Base-by-base conservation (phyloP, 352 stramenopile species). In the Globisporangium perplexum region DNA sequence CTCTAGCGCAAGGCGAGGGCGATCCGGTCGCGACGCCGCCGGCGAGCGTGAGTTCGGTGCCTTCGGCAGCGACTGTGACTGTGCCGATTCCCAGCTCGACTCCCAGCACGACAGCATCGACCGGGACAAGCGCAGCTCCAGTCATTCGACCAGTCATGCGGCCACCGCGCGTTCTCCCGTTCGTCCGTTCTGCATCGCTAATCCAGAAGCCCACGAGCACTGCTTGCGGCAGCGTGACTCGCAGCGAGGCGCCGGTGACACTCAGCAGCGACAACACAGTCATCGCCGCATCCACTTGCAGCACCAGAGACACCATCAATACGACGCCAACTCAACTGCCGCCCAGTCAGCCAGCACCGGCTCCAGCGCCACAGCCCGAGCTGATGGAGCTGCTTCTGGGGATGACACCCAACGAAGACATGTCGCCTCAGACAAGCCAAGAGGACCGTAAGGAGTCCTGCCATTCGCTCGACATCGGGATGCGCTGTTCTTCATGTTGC, bases 351-450 rank as follows among this genome's bases (percentile, higher is more conserved):
- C 8, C 24, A 20, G 12, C 31, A 33, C 24, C 24, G 6, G 23
- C 20, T 10, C 22, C 23, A 33, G 0, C 20, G 14, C 7, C 31
- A 8, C 35, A 47, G 15, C 4, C 23, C 10, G 35, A 42, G 20
- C 38, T 59, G 44, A 53, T 53, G 53, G 26, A 41, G 8, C 10
- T 53, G 22, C 8, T 59, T 1, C 12, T 59, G 35, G 53, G 33
- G 5, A 47, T 50, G 5, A 14, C 4, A 52, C 18, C 31, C 18
- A 31, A 50, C 4, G 35, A 59, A 15, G 44, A 41, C 33, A 39
- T 35, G 7, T 50, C 42, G 3, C 53, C 53, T 15, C 53, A 53
- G 43, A 59, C 53, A 23, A 59, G 44, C 15, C 53, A 59, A 53
- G 53, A 59, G 24, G 53, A 50, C 12, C 23, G 39, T 41, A 57